Evolutionary conservation across 2,329 filamentous ascomycete genomes (phyloP), one percentile per base, ranked within the genome.

Genomic region (Eutypella sp.): DNA sequence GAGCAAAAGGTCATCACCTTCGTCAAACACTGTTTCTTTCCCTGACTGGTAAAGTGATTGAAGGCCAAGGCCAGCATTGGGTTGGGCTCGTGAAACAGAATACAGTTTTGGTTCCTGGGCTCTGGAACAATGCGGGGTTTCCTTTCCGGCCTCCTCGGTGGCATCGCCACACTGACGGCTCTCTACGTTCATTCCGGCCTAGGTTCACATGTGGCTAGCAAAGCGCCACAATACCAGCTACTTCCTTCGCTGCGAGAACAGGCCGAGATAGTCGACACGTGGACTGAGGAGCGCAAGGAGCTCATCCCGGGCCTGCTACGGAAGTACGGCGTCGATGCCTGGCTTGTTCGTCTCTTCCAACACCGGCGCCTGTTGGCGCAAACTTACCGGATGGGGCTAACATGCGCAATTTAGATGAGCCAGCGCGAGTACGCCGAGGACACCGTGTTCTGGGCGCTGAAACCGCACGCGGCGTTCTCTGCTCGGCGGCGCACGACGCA

Each of bases 391-490:
- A 31, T 18, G 4, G 36, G 39, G 9, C 3, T 18, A 38, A 7
- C 25, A 5, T 9, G 13, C 18, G 20, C 11, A n/a, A 9, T 16
- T 13, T 36, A 75, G 71, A 72, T 74, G 52, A 72, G 69, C 61
- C 72, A 76, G 58, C 69, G 68, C 41, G 73, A 76, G 51, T 74
- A 76, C 53, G 72, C 70, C 48, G 73, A 76, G 52, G 73, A 76
- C 46, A 75, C 72, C 0, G 67, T 71, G 20, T 76, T 75, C 58
- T 76, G 72, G 72, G 70, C 72, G 3, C 64, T 76, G 27, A 75
- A 75, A 50, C 58, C 62, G 18, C 67, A 67, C 5, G 62, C 57
- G 6, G 66, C 73, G 52, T 76, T 76, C 57, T 73, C 71, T 2
- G 72, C 74, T 4, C 67, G 72, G 5, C 68, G 73, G n/a, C 65